phyloP scores from a whole-genome alignment of 768 basidiomycete species.

The Leucogyrophana mollusca region DNA sequence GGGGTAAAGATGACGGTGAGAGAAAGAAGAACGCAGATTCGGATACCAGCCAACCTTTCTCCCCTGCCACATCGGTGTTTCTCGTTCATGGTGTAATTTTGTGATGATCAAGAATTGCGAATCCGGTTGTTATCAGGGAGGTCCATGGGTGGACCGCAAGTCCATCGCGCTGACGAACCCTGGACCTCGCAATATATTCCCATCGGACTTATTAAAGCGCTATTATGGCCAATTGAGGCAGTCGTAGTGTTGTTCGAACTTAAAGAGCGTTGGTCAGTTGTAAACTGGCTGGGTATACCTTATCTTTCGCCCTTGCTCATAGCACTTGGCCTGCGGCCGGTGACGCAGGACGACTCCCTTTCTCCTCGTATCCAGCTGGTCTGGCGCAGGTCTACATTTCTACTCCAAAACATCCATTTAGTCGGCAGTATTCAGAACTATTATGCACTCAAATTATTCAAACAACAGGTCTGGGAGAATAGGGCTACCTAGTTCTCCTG shows the following conservation, averaged over 20 bases:
- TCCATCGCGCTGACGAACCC: not conserved
- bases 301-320: too few species aligned
- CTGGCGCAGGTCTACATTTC: slow-evolving; percentile 10
- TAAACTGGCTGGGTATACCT: too few species aligned
- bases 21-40: not conserved
- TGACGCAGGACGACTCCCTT: slow-evolving; percentile 1
- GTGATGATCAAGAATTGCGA: not conserved
- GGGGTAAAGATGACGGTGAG: not conserved
- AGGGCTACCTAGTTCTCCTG: slow-evolving; percentile 16
- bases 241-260: too few species aligned
- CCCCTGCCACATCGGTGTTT: too few species aligned
- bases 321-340: too few species aligned
- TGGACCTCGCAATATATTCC: too few species aligned
- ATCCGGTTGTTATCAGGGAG: not conserved
- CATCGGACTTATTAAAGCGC: too few species aligned
- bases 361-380: slow-evolving; percentile 20
- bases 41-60: too few species aligned
- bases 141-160: not conserved
- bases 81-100: not conserved
- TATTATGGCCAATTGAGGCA: too few species aligned
- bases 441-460: slow-evolving; percentile 6
- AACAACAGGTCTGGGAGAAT: not conserved
- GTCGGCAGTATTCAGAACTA: not conserved
- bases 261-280: too few species aligned
- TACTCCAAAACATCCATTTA: slow-evolving; percentile 5